Conservation (phyloP, 1,139 yeast genomes). For the Nematodospora anomalae region DNA sequence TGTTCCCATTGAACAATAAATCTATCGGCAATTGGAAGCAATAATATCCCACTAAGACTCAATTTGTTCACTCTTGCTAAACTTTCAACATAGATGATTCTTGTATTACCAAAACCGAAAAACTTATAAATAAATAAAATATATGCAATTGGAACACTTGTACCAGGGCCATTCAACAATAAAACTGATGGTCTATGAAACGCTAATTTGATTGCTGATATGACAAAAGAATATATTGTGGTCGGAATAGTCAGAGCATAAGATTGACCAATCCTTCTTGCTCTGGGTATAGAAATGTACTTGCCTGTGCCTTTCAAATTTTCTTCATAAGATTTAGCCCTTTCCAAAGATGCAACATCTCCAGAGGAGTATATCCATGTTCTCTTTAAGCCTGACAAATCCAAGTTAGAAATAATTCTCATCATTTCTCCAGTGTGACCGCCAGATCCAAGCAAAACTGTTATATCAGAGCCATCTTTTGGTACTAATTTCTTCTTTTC, state of each 20-base stretch:
- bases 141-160: conserved; percentile 76
- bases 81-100: conserved; percentile 81
- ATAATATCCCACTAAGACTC: conserved; percentile 73
- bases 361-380: conserved; percentile 55
- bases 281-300: conserved; percentile 57
- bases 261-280: conserved; percentile 75
- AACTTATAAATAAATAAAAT: conserved; percentile 55
- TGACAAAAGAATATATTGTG: conserved; percentile 43
- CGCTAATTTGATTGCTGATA: conserved; percentile 26
- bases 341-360: conserved; percentile 56
- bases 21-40: conserved; percentile 70
- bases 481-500: conserved; percentile 4
- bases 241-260: conserved; percentile 51
- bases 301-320: conserved; percentile 11
- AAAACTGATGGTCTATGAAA: conserved; percentile 50
- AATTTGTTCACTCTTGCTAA: conserved; percentile 78
- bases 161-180: conserved; percentile 91
- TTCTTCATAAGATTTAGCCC: conserved; percentile 46
- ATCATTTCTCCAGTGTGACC: conserved; percentile 98
- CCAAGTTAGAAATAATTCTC: conserved; percentile 49
- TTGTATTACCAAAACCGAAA: conserved; percentile 52
- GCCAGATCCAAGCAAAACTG: conserved; percentile 74
- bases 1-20: conserved; percentile 92
- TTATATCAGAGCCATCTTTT: conserved; percentile 28
- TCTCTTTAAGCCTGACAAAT: conserved; percentile 28